Base-by-base conservation (phyloP, 2,329 filamentous ascomycete species). In the Trichoderma simmonsii region DNA sequence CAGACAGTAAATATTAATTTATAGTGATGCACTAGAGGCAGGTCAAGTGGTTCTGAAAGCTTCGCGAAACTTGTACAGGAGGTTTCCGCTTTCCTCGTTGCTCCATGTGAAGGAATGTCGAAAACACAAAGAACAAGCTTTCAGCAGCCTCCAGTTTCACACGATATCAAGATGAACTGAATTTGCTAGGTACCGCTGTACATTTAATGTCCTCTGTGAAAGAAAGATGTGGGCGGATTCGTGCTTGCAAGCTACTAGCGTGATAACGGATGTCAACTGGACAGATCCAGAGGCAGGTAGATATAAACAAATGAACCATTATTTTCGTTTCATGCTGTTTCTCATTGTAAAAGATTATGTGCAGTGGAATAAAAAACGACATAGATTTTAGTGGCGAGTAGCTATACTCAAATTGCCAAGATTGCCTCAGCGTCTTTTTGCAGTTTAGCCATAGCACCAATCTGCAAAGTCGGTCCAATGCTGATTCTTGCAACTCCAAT, bases 401-500 rank as follows among this genome's bases (percentile, higher is more conserved):
- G n/a, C 43, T 48, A 32, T 32, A 30, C 8, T 24, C n/a, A 64
- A 30, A 51, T 51, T 64, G 62, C 24, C 18, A 64, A 11, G 9
- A 67, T 67, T 12, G 21, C 51, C 43, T 70, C 66, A 18, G 66
- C 66, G 14, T 70, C 66, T 11, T 60, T 48, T 34, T 70, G 34
- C n/a, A 70, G 26, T n/a, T 61, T 61, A 6, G 62, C 24, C 68
- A 71, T 65, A 3, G 68, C 68, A 28, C 26, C 43, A 24, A 71
- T 56, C 30, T 65, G 68, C 68, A 71, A 28, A 36, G 39, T 34
- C 15, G 68, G 68, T 3, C 68, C 68, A 28, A 71, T 43, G 11
- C 68, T 71, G 4, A 71, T 36, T 43, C 68, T 21, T 15, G 68
- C 43, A n/a, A 71, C 68, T 36, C 68, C 68, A 15, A 71, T 43